Conservation (phyloP, 805 yeast species). For the Schizosaccharomyces japonicus region DNA sequence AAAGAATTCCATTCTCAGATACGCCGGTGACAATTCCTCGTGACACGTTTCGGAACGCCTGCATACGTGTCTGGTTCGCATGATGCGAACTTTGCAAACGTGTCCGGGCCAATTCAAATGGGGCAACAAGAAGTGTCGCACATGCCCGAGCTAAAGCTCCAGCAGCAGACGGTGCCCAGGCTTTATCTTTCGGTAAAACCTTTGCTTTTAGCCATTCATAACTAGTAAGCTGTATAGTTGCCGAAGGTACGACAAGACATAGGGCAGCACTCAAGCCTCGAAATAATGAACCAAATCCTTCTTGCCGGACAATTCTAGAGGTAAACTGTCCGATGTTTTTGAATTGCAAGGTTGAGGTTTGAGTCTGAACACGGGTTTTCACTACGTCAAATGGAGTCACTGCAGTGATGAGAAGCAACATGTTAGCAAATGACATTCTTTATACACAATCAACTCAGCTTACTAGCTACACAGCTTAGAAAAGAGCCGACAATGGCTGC, state of each 20-base stretch:
- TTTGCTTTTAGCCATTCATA: constrained; percentile 67
- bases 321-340: neutral
- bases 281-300: constrained; percentile 64
- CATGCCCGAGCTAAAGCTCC: constrained; percentile 64
- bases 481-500: no score
- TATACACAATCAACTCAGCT: no score
- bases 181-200: constrained; percentile 27
- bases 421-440: neutral
- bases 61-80: constrained; percentile 8
- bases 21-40: constrained; percentile 32
- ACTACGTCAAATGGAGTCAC: neutral
- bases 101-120: constrained; percentile 68
- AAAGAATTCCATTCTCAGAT: constrained; percentile 29
- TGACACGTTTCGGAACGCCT: constrained; percentile 22
- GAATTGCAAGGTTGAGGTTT: neutral
- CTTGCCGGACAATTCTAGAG: constrained; percentile 30
- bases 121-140: constrained; percentile 69
- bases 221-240: constrained; percentile 81
- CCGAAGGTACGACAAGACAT: constrained; percentile 72
- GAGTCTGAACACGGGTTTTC: neutral
- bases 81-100: constrained; percentile 32
- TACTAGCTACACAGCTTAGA: no score
- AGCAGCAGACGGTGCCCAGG: constrained; percentile 51
- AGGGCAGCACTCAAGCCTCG: constrained; percentile 67
- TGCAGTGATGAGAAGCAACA: neutral